phyloP scores from a whole-genome alignment of 2,329 filamentous ascomycete genomes.

The Albifimbria verrucaria region DNA sequence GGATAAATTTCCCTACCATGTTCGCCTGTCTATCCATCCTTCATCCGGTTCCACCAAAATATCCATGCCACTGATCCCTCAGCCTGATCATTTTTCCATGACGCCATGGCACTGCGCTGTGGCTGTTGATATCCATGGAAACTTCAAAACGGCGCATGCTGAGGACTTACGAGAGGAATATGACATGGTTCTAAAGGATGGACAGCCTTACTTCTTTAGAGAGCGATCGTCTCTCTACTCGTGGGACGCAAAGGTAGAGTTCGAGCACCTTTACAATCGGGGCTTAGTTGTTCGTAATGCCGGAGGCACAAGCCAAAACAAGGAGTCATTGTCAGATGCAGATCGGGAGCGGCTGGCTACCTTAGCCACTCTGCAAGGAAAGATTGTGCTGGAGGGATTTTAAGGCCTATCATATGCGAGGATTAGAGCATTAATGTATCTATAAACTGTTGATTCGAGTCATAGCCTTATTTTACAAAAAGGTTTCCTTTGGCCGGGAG shows the following conservation, averaged over 20 bases:
- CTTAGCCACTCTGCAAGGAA: background rate
- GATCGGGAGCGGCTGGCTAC: conserved; percentile 3
- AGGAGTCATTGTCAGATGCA: conserved; percentile 2
- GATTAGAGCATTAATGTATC: no score
- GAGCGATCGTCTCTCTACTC: conserved; percentile 3
- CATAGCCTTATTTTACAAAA: no score
- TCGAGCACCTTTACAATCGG: conserved; percentile 4
- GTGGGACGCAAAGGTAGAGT: conserved; percentile 4
- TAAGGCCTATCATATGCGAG: background rate
- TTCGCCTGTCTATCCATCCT: conserved; percentile 10
- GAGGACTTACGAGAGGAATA: background rate
- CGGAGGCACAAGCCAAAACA: background rate
- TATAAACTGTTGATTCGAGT: no score
- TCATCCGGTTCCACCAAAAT: conserved; percentile 9
- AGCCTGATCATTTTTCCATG: conserved; percentile 7
- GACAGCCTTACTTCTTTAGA: conserved; percentile 4
- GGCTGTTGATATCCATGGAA: conserved; percentile 7
- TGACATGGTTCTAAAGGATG: conserved; percentile 4
- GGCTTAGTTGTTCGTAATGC: conserved; percentile 3
- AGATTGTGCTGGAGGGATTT: conserved; percentile 2
- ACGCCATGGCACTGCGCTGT: conserved; percentile 12
- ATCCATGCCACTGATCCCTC: conserved; percentile 10
- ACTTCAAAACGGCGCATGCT: conserved; percentile 6
- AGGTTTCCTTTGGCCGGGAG: no score
- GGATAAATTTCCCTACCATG: conserved; percentile 3